Conservation (phyloP, 192 early-diverging fungal genomes). For the Haplosporangium gracile region DNA sequence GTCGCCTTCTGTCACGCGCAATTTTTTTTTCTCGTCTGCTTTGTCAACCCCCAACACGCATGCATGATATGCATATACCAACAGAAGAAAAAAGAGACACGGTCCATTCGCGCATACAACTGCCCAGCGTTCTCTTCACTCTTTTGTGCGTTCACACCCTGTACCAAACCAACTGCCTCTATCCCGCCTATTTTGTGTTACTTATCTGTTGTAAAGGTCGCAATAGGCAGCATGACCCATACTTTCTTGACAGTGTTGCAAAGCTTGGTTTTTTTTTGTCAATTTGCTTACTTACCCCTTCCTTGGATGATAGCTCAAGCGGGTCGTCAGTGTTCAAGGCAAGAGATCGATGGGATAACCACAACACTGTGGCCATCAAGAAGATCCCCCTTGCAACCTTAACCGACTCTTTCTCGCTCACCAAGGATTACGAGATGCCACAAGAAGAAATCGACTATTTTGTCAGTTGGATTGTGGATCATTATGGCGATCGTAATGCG, state of each 20-base stretch:
- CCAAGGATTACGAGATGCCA: not conserved
- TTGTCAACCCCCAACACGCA: no score
- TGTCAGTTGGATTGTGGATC: conserved; percentile 37
- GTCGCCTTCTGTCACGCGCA: not conserved
- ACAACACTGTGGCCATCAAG: conserved; percentile 34
- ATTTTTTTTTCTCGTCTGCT: not conserved
- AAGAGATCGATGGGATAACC: conserved; percentile 9
- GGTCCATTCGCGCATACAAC: no score
- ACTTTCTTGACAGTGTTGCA: no score
- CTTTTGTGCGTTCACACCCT: not conserved
- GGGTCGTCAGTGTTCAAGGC: conserved; percentile 43
- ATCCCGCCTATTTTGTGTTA: no score
- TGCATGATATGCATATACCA: no score
- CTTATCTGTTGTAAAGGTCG: no score
- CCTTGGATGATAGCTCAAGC: conserved; percentile 22
- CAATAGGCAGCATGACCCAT: no score
- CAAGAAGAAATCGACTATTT: conserved; percentile 38
- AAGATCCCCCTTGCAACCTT: conserved; percentile 38
- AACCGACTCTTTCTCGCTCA: conserved; percentile 8
- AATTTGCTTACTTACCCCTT: not conserved
- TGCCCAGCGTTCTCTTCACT: not conserved
- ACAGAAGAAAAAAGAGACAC: no score
- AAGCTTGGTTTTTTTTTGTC: not conserved
- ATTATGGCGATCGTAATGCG: not conserved
- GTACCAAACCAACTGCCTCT: no score